These are phyloP conservation scores for Tetrahymena elliotti DNA, from an alignment of 73 alveolate species.

Conservation along the genomic window DNA sequence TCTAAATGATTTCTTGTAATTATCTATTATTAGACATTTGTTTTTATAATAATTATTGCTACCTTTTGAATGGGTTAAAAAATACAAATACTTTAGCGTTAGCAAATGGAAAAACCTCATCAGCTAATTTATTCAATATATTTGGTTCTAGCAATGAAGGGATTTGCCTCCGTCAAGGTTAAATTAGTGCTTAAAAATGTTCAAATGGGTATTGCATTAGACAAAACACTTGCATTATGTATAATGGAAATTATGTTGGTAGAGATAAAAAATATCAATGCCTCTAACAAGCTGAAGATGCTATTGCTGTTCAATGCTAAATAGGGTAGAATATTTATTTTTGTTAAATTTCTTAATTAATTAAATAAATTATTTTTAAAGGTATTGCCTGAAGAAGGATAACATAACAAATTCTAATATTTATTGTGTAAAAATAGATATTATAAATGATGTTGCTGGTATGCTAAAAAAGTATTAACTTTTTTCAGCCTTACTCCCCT, in stretches of 20 bases:
- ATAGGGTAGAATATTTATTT: neutral
- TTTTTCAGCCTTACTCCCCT: neutral
- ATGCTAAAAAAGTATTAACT: no score
- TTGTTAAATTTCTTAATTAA: no score
- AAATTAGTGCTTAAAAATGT: neutral
- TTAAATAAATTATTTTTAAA: no score
- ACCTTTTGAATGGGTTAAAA: neutral
- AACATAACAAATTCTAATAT: neutral
- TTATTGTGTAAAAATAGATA: neutral
- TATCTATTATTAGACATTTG: neutral
- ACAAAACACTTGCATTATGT: neutral
- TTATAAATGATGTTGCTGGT: neutral
- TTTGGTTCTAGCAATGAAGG: neutral
- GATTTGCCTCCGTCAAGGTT: neutral
- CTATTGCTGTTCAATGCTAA: neutral
- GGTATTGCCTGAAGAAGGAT: neutral
- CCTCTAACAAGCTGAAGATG: neutral
- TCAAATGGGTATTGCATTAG: neutral
- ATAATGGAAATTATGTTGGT: neutral
- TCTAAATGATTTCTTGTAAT: neutral
- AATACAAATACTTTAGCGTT: neutral
- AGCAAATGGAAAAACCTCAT: neutral
- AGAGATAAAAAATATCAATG: neutral
- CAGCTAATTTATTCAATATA: no score
- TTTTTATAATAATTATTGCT: neutral